phyloP scores from a whole-genome alignment of 2,329 filamentous ascomycete genomes.

The Juglanconis oblonga region DNA sequence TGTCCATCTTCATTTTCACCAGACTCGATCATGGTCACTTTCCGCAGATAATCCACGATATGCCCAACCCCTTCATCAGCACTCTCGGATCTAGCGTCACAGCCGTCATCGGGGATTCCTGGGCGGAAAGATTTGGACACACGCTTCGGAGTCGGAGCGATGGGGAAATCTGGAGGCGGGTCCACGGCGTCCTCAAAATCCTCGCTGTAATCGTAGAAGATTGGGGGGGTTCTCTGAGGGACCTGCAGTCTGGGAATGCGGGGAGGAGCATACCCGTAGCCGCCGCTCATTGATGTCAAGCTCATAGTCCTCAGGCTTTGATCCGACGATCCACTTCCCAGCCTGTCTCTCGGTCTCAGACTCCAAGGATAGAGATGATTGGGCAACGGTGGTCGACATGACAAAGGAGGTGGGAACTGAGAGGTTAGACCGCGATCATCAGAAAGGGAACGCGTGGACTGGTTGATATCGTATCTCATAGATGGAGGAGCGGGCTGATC shows the following conservation, averaged over 20 bases:
- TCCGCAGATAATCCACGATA: constrained; percentile 9
- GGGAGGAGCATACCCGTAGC: constrained; percentile 37
- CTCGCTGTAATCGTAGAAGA: constrained; percentile 54
- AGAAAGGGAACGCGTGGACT: constrained; percentile 37
- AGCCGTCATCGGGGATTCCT: background rate
- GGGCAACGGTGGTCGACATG: constrained; percentile 30
- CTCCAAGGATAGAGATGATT: constrained; percentile 32
- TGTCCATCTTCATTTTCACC: too few species aligned
- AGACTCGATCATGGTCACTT: background rate
- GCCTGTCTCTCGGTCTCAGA: constrained; percentile 29
- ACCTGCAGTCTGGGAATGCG: constrained; percentile 19
- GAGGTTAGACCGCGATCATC: constrained; percentile 11
- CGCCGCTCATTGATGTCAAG: constrained; percentile 48
- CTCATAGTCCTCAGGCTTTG: constrained; percentile 43
- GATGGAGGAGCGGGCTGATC: constrained; percentile 35
- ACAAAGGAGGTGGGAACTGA: constrained; percentile 18
- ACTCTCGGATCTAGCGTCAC: background rate
- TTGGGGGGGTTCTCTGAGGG: constrained; percentile 29
- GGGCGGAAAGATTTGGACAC: constrained; percentile 1
- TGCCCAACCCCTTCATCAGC: constrained; percentile 2
- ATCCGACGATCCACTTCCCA: constrained; percentile 35
- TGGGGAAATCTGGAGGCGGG: constrained; percentile 20
- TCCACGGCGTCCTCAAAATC: constrained; percentile 38
- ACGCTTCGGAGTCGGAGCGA: constrained; percentile 31
- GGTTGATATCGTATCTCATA: constrained; percentile 37